Conservation (phyloP, 1,284 basidiomycete genomes). For the Somion occarium region DNA sequence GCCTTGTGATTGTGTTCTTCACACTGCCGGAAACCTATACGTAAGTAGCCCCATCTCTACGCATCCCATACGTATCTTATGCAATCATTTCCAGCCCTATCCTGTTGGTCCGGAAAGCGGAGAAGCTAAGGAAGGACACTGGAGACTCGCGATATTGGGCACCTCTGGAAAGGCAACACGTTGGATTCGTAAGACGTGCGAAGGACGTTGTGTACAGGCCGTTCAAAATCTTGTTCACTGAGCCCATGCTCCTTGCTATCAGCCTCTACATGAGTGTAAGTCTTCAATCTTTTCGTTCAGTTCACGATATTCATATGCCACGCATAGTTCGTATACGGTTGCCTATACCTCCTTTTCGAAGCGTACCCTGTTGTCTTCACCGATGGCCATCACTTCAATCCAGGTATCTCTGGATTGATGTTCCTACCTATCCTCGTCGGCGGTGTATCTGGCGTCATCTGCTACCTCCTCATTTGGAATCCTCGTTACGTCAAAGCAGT, state of each 20-base stretch:
- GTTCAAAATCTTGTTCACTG: slow-evolving; percentile 35
- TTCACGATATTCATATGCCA: background rate
- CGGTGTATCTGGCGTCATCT: slow-evolving; percentile 19
- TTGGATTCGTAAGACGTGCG: slow-evolving; percentile 27
- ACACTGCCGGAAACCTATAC: slow-evolving; percentile 73
- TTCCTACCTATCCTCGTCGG: slow-evolving; percentile 44
- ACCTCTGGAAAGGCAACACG: slow-evolving; percentile 30
- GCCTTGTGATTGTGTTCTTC: slow-evolving; percentile 51
- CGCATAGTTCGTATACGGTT: slow-evolving; percentile 37
- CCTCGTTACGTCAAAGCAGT: slow-evolving; percentile 27
- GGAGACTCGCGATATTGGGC: slow-evolving; percentile 53
- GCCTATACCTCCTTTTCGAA: slow-evolving; percentile 39
- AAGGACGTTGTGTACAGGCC: slow-evolving; percentile 33
- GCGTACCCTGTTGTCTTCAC: slow-evolving; percentile 32
- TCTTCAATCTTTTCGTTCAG: background rate
- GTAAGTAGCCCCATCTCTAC: slow-evolving; percentile 25
- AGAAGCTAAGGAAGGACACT: slow-evolving; percentile 36
- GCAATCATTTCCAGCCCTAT: slow-evolving; percentile 32
- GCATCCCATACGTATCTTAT: background rate
- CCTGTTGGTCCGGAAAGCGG: slow-evolving; percentile 36
- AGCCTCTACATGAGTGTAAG: slow-evolving; percentile 42
- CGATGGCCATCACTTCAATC: slow-evolving; percentile 32
- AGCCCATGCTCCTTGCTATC: slow-evolving; percentile 43
- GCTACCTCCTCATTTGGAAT: slow-evolving; percentile 29
- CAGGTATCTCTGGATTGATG: slow-evolving; percentile 37